Evolutionary conservation across 2,329 filamentous ascomycete genomes (phyloP), one percentile per base, ranked within the genome.

Genomic region (Paramyrothecium sp.): DNA sequence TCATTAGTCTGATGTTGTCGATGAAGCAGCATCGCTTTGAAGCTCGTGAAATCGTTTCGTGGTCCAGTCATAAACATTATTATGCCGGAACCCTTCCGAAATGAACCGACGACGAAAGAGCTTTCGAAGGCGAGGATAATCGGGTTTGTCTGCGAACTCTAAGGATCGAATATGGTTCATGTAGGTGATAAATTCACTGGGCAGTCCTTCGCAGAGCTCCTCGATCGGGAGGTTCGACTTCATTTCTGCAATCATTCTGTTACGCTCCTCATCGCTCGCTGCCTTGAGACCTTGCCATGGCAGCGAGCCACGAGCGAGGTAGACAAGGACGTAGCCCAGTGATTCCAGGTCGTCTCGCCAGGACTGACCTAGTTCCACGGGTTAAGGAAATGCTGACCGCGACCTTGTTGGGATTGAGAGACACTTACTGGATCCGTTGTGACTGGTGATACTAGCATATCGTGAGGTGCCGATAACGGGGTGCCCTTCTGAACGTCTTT

Each of bases 261-360:
- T 88, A 75, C 89, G 90, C 74, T 90, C 85, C 77, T 89, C 87
- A 77, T 89, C 87, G 56, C 85, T 89, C 61, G 86, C 85, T 72
- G 86, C 86, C 78, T 89, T 89, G 57, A 89, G 78, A 58, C 87
- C 88, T 74, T 89, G 86, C 88, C 88, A 90, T 60, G 88, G 88
- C 56, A 90, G 84, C 62, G 86, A 51, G 88, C 57, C 88, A 88
- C 87, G 86, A 77, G 85, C 88, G 78, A 90, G 89, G 78, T 90
- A 90, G 60, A 90, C 82, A 84, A 90, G 88, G 62, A 90, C 86
- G 68, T 90, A 90, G 64, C 88, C 88, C 50, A 90, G 78, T 54
- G 88, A 90, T 73, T 90, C 88, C 85, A 90, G 88, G 68, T 90
- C 88, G 68, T 90, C 88, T 76, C 87, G 86, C 64, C 87, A 85